A percentile compares a stretch with the other conserved stretches of the same genome.
phyloP scores from a whole-genome alignment of 2,329 filamentous ascomycete genomes.

The Ascochyta rabiei region DNA sequence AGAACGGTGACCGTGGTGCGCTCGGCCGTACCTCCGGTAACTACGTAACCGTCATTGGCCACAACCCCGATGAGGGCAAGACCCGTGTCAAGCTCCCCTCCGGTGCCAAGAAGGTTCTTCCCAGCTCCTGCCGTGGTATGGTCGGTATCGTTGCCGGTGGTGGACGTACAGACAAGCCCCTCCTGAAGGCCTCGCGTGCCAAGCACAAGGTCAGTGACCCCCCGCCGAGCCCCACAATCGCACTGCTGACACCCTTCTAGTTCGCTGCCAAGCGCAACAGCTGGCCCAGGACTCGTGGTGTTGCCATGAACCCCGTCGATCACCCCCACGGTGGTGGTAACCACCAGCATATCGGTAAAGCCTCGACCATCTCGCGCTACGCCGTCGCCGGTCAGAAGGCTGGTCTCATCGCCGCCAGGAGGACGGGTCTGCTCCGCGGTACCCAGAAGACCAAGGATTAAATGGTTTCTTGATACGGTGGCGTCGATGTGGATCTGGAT shows the following conservation, averaged over 20 bases:
- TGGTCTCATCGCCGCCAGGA: constrained; percentile 99
- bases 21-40: constrained; percentile 98
- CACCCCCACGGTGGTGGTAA: constrained; percentile 86
- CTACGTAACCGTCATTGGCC: constrained; percentile 78
- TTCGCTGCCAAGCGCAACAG: constrained; percentile 99
- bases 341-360: constrained; percentile 99
- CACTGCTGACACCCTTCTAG: constrained; percentile 44
- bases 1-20: constrained; percentile 93
- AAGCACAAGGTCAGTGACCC: constrained; percentile 76
- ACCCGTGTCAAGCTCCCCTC: constrained; percentile 99
- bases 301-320: constrained; percentile 99
- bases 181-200: constrained; percentile 98
- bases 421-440: constrained; percentile 99
- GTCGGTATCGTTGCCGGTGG: constrained; percentile 99
- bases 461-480: constrained; percentile 35
- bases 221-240: background rate
- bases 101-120: constrained; percentile 98
- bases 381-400: constrained; percentile 99
- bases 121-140: constrained; percentile 93
- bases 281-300: constrained; percentile 99
- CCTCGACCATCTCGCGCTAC: constrained; percentile 98
- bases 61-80: constrained; percentile 78
- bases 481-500: constrained; percentile 34
- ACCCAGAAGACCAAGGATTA: constrained; percentile 99
- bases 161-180: constrained; percentile 99